Evolutionary conservation across 352 stramenopile species (phyloP).

Genomic region (Hyphochytrium catenoides): DNA sequence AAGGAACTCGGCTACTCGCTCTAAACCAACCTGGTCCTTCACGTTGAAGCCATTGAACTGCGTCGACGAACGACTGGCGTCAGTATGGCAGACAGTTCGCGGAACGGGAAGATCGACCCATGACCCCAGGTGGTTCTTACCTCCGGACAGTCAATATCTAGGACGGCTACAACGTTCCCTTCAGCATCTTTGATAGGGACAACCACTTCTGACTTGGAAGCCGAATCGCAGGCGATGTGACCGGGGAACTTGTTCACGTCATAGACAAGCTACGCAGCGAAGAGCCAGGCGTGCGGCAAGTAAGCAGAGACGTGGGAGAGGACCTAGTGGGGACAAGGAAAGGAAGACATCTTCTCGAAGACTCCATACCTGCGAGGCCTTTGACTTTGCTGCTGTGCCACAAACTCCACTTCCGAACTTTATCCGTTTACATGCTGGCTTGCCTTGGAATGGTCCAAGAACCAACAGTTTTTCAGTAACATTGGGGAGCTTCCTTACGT

Average conservation of each 20-base stretch:
- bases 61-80: too few relatives aligned
- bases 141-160: constrained; percentile 45
- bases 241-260: constrained; percentile 43
- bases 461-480: constrained; percentile 33
- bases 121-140: too few relatives aligned
- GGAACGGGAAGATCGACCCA: too few relatives aligned
- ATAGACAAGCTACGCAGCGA: constrained; percentile 33
- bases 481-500: constrained; percentile 27
- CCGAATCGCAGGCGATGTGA: constrained; percentile 52
- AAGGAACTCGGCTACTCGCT: too few relatives aligned
- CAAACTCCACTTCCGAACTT: constrained; percentile 41
- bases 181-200: constrained; percentile 33
- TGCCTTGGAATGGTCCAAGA: constrained; percentile 46
- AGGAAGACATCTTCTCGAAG: neutral
- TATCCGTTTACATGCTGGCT: constrained; percentile 49
- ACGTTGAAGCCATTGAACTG: too few relatives aligned
- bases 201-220: constrained; percentile 50
- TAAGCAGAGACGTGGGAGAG: too few relatives aligned
- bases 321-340: too few relatives aligned
- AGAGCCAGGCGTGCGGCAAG: too few relatives aligned
- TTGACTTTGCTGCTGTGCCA: constrained; percentile 24
- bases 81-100: too few relatives aligned
- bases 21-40: too few relatives aligned
- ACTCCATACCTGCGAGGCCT: constrained; percentile 4
- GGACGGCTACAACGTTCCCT: constrained; percentile 37